Base-by-base conservation (phyloP, 2,329 filamentous ascomycete genomes). In the Monilinia laxa region DNA sequence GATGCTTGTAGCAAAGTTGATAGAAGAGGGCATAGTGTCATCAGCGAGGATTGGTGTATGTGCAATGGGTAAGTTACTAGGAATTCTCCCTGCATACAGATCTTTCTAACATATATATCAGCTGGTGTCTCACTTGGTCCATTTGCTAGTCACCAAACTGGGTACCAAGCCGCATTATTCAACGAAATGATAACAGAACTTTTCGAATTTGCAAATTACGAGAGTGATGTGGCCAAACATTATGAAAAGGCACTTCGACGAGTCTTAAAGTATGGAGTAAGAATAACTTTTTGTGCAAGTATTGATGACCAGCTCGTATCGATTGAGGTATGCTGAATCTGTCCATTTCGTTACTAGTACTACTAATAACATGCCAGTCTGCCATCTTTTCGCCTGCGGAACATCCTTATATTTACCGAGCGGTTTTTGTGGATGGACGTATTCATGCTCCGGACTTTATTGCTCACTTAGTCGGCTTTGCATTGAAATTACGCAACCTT, bases 301-400 rank as follows among this genome's bases (percentile, higher is more conserved):
- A 96, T 99, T 62, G 95, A 99, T 76, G 95, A 99, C 77, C 95
- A 99, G 78, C 83, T 99, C 2, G 93, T 99, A 18, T 94, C 93
- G 4, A 82, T 99, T 75, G 94, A 97, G 82, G 90, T 91, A 73
- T 55, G 67, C 70, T n/a, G n/a, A 40, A 23, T 62, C 45, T 47
- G 28, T 28, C 49, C 31, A 16, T 38, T 40, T 35, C 7, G 31
- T 28, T 57, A n/a, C 31, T 54, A 77, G 68, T 78, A 71, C 54
- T 28, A 11, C 62, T 60, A 38, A 73, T 31, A 35, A n/a, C 40
- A 23, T 38, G 16, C 4, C 56, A 82, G 87, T 97, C 93, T 2
- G 93, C 94, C 20, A 87, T 95, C 0, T 96, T 96, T 78, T 90
- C 92, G 0, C 90, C 90, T 0, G 87, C 93, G 4, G 88, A 87